These are phyloP conservation scores for Pleomassaria siparia DNA, from an alignment of 2,329 filamentous ascomycete species.

Conservation along the genomic window DNA sequence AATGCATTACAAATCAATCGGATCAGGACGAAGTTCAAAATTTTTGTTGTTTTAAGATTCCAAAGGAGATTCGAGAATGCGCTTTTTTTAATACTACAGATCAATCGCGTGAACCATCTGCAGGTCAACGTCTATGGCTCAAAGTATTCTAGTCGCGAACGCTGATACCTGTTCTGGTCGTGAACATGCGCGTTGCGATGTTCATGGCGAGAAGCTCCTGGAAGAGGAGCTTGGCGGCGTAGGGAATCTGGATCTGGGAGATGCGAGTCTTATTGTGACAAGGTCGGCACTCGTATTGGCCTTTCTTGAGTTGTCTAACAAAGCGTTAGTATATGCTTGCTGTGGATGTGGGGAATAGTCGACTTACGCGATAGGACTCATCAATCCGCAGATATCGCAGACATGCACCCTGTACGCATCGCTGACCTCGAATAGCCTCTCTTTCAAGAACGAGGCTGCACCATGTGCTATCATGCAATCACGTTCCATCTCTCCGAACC, in stretches of 20 bases:
- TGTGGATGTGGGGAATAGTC: constrained; percentile 4
- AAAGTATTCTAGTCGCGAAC: constrained; percentile 53
- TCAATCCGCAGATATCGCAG: constrained; percentile 96
- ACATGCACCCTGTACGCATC: constrained; percentile 98
- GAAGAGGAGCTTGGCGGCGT: constrained; percentile 96
- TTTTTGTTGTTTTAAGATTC: too few relatives aligned
- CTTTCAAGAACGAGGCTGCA: constrained; percentile 94
- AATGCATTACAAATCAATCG: background rate
- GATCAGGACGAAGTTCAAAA: too few relatives aligned
- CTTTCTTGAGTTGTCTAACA: constrained; percentile 83
- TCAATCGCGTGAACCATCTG: background rate
- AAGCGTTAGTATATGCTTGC: constrained; percentile 19
- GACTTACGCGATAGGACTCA: constrained; percentile 98
- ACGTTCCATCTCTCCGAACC: constrained; percentile 99
- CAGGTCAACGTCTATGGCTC: background rate
- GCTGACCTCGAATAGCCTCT: constrained; percentile 94
- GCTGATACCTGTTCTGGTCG: constrained; percentile 74
- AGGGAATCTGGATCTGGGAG: constrained; percentile 95
- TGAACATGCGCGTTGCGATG: constrained; percentile 97
- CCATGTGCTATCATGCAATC: constrained; percentile 99
- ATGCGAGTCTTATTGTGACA: constrained; percentile 99
- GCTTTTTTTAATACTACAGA: background rate
- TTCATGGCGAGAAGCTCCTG: constrained; percentile 98
- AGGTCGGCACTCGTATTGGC: constrained; percentile 92
- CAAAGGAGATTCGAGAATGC: background rate